A percentile compares a stretch with the other conserved stretches of the same genome.
phyloP scores from a whole-genome alignment of 116 monocot species.

The Dioscorea cayenensis region DNA sequence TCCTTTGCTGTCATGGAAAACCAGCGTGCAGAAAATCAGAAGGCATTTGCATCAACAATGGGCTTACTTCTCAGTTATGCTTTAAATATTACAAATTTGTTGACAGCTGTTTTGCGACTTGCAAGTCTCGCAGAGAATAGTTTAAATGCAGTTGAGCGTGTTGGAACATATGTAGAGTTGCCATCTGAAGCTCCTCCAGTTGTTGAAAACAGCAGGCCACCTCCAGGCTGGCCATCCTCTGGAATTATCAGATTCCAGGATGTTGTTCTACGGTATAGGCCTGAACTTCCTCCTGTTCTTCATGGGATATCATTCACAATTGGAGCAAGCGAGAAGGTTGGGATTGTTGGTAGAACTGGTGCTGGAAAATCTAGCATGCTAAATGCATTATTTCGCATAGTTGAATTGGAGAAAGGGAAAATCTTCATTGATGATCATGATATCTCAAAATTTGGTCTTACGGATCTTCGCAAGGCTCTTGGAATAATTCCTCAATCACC shows the following conservation, averaged over 20 bases:
- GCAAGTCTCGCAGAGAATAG: constrained; percentile 99
- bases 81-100: constrained; percentile 81
- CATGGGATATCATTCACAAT: constrained; percentile 90
- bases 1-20: constrained; percentile 94
- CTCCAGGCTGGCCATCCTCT: constrained; percentile 93
- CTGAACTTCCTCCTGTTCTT: constrained; percentile 97
- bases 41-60: constrained; percentile 96
- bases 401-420: constrained; percentile 76
- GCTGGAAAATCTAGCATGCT: constrained; percentile 99
- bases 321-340: constrained; percentile 79
- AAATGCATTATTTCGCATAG: constrained; percentile 97
- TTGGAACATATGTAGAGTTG: constrained; percentile 87
- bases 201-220: constrained; percentile 65
- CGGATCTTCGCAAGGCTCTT: constrained; percentile 80
- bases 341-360: constrained; percentile 96
- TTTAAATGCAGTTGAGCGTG: constrained; percentile 93
- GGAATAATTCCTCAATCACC: constrained; percentile 98
- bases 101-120: constrained; percentile 79
- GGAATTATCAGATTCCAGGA: constrained; percentile 77
- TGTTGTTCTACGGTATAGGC: constrained; percentile 82
- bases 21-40: constrained; percentile 73
- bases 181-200: constrained; percentile 82
- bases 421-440: constrained; percentile 84
- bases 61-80: constrained; percentile 92
- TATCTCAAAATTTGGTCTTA: constrained; percentile 75